A percentile compares a stretch with the other conserved stretches of the same genome.
Evolutionary conservation across 768 basidiomycete genomes (phyloP).

Genomic region (Gautieria morchelliformis): DNA sequence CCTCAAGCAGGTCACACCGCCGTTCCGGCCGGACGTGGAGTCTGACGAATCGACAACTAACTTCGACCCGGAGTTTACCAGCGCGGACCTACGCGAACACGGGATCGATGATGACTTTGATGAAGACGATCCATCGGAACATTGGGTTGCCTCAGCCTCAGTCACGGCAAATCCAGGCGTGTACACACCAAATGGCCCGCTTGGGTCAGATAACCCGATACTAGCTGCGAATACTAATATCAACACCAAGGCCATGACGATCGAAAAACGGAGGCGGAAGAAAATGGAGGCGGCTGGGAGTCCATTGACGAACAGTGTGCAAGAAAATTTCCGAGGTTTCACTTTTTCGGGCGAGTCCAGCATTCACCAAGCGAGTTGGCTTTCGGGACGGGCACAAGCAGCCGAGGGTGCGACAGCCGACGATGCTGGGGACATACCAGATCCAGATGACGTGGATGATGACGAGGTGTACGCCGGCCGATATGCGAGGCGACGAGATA

Average conservation of each 20-base stretch:
- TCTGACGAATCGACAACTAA: constrained; percentile 97
- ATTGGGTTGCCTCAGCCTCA: constrained; percentile 18
- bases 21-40: constrained; percentile 96
- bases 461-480: constrained; percentile 53
- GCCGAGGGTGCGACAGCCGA: constrained; percentile 30
- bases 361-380: constrained; percentile 6
- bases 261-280: constrained; percentile 39
- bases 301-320: constrained; percentile 83
- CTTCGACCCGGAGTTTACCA: constrained; percentile 97
- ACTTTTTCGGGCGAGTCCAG: constrained; percentile 57
- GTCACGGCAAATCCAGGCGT: constrained; percentile 29
- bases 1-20: constrained; percentile 85
- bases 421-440: constrained; percentile 26
- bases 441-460: constrained; percentile 75
- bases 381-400: background rate
- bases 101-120: constrained; percentile 37
- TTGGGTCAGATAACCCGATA: constrained; percentile 45
- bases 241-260: constrained; percentile 36
- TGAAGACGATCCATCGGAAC: constrained; percentile 25
- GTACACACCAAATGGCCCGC: constrained; percentile 69
- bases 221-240: background rate
- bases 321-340: constrained; percentile 96
- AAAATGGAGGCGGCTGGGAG: constrained; percentile 38
- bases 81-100: constrained; percentile 74
- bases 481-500: constrained; percentile 51